Conservation (phyloP, 1,284 basidiomycete species). For the Heterobasidion irregulare region DNA sequence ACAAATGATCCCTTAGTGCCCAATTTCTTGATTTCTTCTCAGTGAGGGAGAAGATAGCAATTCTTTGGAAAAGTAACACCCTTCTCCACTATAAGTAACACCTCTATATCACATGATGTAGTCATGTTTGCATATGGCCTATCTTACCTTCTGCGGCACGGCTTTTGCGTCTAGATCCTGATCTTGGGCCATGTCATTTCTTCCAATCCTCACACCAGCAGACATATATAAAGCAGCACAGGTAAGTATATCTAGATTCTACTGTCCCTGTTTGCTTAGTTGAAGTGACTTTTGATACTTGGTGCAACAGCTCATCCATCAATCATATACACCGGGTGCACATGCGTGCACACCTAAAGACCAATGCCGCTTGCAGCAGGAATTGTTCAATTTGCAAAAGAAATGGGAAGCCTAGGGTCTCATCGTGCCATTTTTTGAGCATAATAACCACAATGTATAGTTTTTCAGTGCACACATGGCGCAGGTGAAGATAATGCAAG, state of each 20-base stretch:
- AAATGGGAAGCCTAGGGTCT: slow-evolving; percentile 71
- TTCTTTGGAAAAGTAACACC: no score
- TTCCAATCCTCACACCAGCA: slow-evolving; percentile 32
- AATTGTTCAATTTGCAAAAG: slow-evolving; percentile 70
- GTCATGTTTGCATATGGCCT: no score
- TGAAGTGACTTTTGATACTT: not conserved
- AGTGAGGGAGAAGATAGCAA: no score
- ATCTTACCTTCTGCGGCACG: no score
- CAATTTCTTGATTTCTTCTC: no score
- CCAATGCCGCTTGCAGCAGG: slow-evolving; percentile 58
- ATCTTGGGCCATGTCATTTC: slow-evolving; percentile 19
- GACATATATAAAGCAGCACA: slow-evolving; percentile 41
- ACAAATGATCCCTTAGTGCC: no score
- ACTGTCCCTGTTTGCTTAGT: not conserved
- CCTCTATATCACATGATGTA: no score
- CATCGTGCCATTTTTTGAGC: slow-evolving; percentile 61
- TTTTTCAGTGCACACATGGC: slow-evolving; percentile 90
- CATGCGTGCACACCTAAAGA: slow-evolving; percentile 42
- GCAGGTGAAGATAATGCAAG: slow-evolving; percentile 84
- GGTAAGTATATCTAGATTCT: slow-evolving; percentile 21
- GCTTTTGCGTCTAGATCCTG: no score
- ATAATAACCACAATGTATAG: slow-evolving; percentile 72
- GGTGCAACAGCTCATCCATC: slow-evolving; percentile 41
- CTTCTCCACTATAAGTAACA: no score
- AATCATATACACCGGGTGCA: slow-evolving; percentile 43